phyloP scores from a whole-genome alignment of 1,139 yeast species.

The Suhomyces guaymorum region DNA sequence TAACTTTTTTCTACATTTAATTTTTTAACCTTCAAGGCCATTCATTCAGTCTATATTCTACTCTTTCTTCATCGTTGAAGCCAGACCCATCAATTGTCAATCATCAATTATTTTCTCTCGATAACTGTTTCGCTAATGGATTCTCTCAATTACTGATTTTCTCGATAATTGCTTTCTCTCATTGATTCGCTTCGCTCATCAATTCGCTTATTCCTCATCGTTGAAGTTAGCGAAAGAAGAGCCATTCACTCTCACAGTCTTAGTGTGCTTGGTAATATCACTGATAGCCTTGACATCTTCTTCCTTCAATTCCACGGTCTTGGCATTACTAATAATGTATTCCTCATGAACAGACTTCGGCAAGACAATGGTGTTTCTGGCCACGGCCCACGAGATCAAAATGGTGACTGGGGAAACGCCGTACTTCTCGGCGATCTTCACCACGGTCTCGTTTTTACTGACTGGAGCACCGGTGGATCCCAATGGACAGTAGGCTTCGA shows the following conservation, averaged over 20 bases:
- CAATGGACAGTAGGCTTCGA: slow-evolving; percentile 81
- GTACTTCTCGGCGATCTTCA: slow-evolving; percentile 56
- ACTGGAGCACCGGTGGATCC: slow-evolving; percentile 71
- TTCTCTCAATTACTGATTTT: too few species aligned
- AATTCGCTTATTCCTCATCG: not conserved
- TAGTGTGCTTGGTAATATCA: slow-evolving; percentile 46
- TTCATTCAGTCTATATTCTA: too few species aligned
- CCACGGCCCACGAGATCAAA: slow-evolving; percentile 69
- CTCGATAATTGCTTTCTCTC: too few species aligned
- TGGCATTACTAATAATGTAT: slow-evolving; percentile 61
- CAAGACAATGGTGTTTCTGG: slow-evolving; percentile 67
- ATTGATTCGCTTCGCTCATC: too few species aligned
- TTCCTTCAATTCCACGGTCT: slow-evolving; percentile 49
- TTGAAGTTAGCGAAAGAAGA: slow-evolving; percentile 15
- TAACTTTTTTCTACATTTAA: too few species aligned
- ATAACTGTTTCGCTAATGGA: too few species aligned
- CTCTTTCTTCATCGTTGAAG: too few species aligned
- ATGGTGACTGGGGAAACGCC: slow-evolving; percentile 59
- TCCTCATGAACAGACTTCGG: slow-evolving; percentile 68
- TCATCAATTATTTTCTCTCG: too few species aligned
- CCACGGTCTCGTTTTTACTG: slow-evolving; percentile 50
- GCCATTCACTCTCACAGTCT: slow-evolving; percentile 51
- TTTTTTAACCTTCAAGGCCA: too few species aligned
- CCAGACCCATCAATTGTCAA: too few species aligned
- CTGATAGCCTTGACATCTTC: slow-evolving; percentile 56